These are phyloP conservation scores for Tieghemostelium lacteum DNA, from an alignment of 78 protist genomes.

Conservation along the genomic window DNA sequence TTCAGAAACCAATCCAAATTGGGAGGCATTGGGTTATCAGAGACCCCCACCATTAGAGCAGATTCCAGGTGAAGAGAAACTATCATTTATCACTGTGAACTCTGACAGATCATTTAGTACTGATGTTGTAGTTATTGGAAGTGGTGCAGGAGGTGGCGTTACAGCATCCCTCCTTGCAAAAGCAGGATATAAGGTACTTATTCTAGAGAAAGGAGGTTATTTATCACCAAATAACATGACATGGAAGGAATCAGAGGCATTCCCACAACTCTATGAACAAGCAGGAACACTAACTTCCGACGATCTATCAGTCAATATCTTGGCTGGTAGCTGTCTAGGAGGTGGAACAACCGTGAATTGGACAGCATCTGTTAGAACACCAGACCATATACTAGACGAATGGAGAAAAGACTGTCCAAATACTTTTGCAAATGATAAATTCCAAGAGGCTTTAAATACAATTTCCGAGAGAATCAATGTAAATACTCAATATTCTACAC, in stretches of 20 bases:
- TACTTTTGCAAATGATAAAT: neutral
- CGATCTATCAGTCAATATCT: constrained; percentile 26
- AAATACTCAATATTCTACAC: constrained; percentile 3
- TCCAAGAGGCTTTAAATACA: constrained; percentile 10
- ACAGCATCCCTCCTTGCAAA: constrained; percentile 49
- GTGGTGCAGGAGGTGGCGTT: constrained; percentile 81
- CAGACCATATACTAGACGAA: constrained; percentile 24
- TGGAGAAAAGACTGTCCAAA: constrained; percentile 58
- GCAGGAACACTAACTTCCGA: constrained; percentile 47
- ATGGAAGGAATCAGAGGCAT: constrained; percentile 54
- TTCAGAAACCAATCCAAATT: constrained; percentile 39
- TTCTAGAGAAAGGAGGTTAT: constrained; percentile 62
- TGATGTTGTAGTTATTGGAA: constrained; percentile 79
- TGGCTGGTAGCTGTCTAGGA: constrained; percentile 77
- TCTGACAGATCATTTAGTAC: constrained; percentile 45
- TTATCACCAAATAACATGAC: constrained; percentile 39
- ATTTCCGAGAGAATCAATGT: constrained; percentile 46
- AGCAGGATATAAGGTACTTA: constrained; percentile 61
- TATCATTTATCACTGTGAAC: constrained; percentile 29
- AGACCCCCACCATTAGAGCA: constrained; percentile 60
- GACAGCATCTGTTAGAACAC: constrained; percentile 73
- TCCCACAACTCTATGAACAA: constrained; percentile 61
- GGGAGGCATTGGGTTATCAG: constrained; percentile 19
- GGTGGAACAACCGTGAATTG: constrained; percentile 81
- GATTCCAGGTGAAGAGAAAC: constrained; percentile 47